phyloP scores from a whole-genome alignment of 148 eudicot species.

The Rhododendron williamsianum region DNA sequence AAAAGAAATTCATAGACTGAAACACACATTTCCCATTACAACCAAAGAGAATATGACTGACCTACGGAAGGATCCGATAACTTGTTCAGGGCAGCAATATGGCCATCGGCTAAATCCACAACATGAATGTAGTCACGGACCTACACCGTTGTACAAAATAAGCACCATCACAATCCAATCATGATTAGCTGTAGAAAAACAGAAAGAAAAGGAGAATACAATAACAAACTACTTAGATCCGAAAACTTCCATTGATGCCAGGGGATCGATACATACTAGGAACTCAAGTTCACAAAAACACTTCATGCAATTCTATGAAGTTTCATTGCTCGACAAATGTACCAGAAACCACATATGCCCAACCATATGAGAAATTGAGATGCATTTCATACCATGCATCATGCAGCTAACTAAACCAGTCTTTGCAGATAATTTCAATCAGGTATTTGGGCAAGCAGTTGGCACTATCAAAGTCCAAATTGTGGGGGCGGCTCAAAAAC shows the following conservation, averaged over 20 bases:
- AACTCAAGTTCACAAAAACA: neutral
- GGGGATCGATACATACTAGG: neutral
- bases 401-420: neutral
- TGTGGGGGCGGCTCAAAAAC: neutral
- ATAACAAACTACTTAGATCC: neutral
- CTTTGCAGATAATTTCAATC: neutral
- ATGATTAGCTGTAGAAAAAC: neutral
- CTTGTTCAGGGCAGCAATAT: slow-evolving; percentile 80
- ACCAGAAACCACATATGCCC: neutral
- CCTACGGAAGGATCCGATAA: slow-evolving; percentile 66
- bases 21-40: neutral
- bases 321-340: neutral
- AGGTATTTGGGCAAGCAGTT: neutral
- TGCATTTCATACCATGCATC: neutral
- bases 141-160: slow-evolving; percentile 30
- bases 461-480: neutral
- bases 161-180: neutral
- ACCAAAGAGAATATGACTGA: slow-evolving; percentile 20
- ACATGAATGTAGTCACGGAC: slow-evolving; percentile 98
- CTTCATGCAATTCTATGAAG: neutral
- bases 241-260: neutral
- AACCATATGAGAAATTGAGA: neutral
- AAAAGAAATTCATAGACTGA: neutral
- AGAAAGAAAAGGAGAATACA: neutral
- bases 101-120: slow-evolving; percentile 96